Evolutionary conservation across 208 protist genomes (phyloP).

Genomic region (Sergeia podlipaevii): DNA sequence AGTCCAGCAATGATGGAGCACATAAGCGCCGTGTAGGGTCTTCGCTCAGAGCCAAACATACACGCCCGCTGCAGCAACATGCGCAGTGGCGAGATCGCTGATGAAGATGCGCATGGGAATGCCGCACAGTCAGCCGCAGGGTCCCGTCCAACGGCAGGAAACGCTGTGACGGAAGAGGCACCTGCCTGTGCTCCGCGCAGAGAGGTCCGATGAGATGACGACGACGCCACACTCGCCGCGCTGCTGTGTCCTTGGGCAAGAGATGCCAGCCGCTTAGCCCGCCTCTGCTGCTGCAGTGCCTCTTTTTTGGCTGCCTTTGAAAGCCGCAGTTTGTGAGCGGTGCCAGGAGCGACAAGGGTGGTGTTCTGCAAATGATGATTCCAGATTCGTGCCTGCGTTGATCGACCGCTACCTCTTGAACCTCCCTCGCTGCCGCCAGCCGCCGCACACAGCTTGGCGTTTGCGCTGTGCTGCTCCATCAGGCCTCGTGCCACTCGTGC

Average conservation of each 20-base stretch:
- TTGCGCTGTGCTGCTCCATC: slow-evolving; percentile 53
- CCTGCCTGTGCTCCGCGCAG: too few relatives aligned
- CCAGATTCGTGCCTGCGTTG: slow-evolving; percentile 10
- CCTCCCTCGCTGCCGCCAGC: background rate
- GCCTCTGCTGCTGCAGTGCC: background rate
- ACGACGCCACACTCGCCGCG: background rate
- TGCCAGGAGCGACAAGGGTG: background rate
- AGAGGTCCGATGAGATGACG: background rate
- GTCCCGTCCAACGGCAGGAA: too few relatives aligned
- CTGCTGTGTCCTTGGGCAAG: too few relatives aligned
- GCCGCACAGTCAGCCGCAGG: slow-evolving; percentile 10
- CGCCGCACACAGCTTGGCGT: slow-evolving; percentile 1
- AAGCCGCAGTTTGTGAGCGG: background rate
- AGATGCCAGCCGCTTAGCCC: too few relatives aligned
- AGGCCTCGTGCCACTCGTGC: slow-evolving; percentile 31
- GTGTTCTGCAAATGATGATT: slow-evolving; percentile 5
- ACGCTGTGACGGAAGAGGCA: too few relatives aligned
- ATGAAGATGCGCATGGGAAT: too few relatives aligned
- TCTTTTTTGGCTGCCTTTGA: slow-evolving; percentile 1
- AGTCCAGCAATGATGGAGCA: slow-evolving; percentile 18
- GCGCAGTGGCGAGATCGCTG: too few relatives aligned
- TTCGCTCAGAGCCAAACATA: background rate
- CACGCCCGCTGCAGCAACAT: slow-evolving; percentile 29
- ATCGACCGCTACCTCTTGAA: background rate
- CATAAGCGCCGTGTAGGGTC: slow-evolving; percentile 40